These are phyloP conservation scores for Suillus discolor DNA, from an alignment of 768 basidiomycete genomes.

Conservation along the genomic window DNA sequence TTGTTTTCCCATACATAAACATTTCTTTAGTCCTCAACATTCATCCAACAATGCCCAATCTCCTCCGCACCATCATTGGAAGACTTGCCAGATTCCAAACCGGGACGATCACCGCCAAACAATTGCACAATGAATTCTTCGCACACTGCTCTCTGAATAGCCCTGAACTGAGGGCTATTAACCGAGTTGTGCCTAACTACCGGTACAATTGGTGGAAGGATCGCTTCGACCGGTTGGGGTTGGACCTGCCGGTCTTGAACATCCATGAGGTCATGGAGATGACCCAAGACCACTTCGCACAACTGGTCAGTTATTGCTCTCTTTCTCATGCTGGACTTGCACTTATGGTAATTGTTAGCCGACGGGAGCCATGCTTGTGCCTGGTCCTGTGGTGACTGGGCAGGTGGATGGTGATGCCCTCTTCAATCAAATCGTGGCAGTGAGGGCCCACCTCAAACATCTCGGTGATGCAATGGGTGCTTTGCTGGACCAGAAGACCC, in stretches of 20 bases:
- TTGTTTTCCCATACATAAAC: not conserved
- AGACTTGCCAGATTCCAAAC: not conserved
- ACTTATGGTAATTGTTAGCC: not conserved
- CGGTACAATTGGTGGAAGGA: not conserved
- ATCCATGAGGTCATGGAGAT: not conserved
- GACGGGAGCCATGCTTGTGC: not conserved
- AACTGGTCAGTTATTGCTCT: not conserved
- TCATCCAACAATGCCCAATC: not conserved
- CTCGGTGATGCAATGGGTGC: not conserved
- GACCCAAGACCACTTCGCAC: not conserved
- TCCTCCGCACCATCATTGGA: not conserved
- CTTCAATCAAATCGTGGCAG: not conserved
- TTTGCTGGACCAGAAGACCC: not conserved
- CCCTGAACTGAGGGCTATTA: not conserved
- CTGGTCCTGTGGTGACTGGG: fast-evolving
- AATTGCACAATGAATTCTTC: not conserved
- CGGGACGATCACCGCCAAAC: fast-evolving
- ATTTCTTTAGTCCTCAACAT: not conserved
- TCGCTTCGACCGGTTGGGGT: not conserved
- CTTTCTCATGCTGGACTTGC: not conserved
- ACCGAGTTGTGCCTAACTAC: not conserved
- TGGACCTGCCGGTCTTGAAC: not conserved
- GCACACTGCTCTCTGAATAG: not conserved
- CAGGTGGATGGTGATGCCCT: not conserved
- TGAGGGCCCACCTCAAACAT: not conserved